Base-by-base conservation (phyloP, 495 filamentous ascomycete genomes). In the Niebla homalea region DNA sequence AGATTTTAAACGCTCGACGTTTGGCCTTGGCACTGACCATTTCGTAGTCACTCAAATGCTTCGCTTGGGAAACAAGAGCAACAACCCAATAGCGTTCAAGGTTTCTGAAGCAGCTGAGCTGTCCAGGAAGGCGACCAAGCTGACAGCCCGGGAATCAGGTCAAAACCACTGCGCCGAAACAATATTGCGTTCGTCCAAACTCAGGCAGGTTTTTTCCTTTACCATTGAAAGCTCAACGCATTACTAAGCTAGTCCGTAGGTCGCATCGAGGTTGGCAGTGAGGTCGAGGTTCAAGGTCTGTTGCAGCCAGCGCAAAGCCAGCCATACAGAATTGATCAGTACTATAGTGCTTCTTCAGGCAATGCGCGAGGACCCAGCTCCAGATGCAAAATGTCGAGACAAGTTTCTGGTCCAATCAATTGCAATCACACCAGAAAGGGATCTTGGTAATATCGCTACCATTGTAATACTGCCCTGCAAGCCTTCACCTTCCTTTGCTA, bases 121-220 rank as follows among this genome's bases (percentile, higher is more conserved):
- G 10, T 32, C 29, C 7, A 12, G 29, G 2, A 7, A 32, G 29
- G 3, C 7, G 29, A 11, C 14, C 37, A 25, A 15, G 49, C 42
- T 54, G 38, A 46, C 42, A 15, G 5, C 6, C 6, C 29, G 40
- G 5, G 14, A 19, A 50, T 26, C 58, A 96, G 89, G 92, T 98
- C 63, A 98, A 98, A 80, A 98, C 92, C 36, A 98, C 92, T 50
- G 93, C 93, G 23, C 92, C 93, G 5, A 97, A 98, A 68, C 90
- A 96, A 90, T 98, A 98, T 69, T 97, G 92, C 62, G 92, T 98
- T 29, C 84, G 93, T 51, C 93, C 93, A 40, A 97, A 97, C 68
- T 95, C 90, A 25, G 92, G 45, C 36, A 48, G 43, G 43, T 16
- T 7, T 7, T 2, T 32, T 2, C 29, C 8, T 32, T 32, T 32